These are phyloP conservation scores for Monosporascus sp. DNA, from an alignment of 2,329 filamentous ascomycete genomes.

Conservation along the genomic window DNA sequence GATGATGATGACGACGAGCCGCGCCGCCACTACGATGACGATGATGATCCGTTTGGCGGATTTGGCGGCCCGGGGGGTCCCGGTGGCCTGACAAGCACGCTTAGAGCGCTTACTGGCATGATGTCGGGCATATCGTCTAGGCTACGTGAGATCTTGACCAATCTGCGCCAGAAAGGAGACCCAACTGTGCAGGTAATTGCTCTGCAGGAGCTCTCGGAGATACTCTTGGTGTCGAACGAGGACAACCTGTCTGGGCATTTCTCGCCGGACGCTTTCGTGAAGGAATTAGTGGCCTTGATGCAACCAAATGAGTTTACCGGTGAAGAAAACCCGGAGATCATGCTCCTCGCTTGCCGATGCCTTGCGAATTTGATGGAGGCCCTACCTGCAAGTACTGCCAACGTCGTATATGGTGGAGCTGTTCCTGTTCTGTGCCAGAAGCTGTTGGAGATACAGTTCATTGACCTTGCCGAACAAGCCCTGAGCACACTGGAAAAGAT, in stretches of 20 bases:
- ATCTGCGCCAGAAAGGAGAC: constrained; percentile 78
- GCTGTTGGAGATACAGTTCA: constrained; percentile 91
- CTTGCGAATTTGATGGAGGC: constrained; percentile 98
- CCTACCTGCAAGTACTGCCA: constrained; percentile 83
- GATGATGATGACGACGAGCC: constrained; percentile 49
- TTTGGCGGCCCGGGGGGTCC: constrained; percentile 64
- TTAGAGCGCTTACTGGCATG: constrained; percentile 85
- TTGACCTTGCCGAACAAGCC: constrained; percentile 94
- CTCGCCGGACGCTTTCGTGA: constrained; percentile 88
- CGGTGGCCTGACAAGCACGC: constrained; percentile 65
- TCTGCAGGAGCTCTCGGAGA: constrained; percentile 86
- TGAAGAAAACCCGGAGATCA: constrained; percentile 92
- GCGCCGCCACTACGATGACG: constrained; percentile 59
- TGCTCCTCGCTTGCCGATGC: constrained; percentile 93
- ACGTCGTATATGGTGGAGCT: constrained; percentile 95
- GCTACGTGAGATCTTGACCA: constrained; percentile 70
- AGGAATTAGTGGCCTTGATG: constrained; percentile 90
- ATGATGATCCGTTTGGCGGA: constrained; percentile 57
- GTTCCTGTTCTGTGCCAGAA: constrained; percentile 94
- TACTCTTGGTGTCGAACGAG: constrained; percentile 90
- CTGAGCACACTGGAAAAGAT: constrained; percentile 97
- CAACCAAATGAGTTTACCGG: constrained; percentile 75
- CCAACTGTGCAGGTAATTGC: constrained; percentile 85
- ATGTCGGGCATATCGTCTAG: constrained; percentile 79
- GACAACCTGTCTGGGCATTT: constrained; percentile 95